Conservation (phyloP, 371 early-diverging fungal species). For the Actinomucor elegans region DNA sequence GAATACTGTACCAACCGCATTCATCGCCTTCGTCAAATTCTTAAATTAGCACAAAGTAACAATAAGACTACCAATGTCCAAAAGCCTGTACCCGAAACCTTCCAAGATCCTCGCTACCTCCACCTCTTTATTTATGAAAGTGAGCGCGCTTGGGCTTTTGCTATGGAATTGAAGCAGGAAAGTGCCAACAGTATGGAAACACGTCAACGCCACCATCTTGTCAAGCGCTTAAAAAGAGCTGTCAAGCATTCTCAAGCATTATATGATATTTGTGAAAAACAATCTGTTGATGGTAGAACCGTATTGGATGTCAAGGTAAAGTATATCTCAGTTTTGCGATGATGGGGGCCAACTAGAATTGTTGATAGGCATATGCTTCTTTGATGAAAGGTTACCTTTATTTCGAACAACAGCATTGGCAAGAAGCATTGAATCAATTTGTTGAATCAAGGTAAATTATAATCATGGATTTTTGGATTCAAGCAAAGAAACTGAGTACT, state of each 20-base stretch:
- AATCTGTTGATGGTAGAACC: conserved; percentile 57
- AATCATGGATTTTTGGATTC: neutral
- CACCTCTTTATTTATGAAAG: conserved; percentile 66
- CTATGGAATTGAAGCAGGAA: conserved; percentile 75
- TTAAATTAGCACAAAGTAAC: conserved; percentile 58
- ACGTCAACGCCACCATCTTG: conserved; percentile 68
- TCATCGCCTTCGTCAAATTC: conserved; percentile 60
- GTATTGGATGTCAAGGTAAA: conserved; percentile 64
- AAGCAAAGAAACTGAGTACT: neutral
- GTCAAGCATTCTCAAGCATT: conserved; percentile 53
- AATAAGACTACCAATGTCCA: conserved; percentile 49
- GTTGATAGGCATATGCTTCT: conserved; percentile 73
- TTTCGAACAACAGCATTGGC: conserved; percentile 74
- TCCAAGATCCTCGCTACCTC: conserved; percentile 57
- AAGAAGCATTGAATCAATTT: conserved; percentile 63
- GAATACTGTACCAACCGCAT: conserved; percentile 73
- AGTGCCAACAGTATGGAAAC: conserved; percentile 57
- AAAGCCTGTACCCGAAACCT: conserved; percentile 47
- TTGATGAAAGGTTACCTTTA: conserved; percentile 66
- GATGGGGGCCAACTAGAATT: neutral
- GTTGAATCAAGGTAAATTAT: conserved; percentile 49
- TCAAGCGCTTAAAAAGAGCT: conserved; percentile 67
- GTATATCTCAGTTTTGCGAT: neutral
- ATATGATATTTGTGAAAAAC: conserved; percentile 50
- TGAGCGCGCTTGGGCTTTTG: conserved; percentile 82